Evolutionary conservation across 345 rosid genomes (phyloP).

Genomic region (Camelina neglecta): DNA sequence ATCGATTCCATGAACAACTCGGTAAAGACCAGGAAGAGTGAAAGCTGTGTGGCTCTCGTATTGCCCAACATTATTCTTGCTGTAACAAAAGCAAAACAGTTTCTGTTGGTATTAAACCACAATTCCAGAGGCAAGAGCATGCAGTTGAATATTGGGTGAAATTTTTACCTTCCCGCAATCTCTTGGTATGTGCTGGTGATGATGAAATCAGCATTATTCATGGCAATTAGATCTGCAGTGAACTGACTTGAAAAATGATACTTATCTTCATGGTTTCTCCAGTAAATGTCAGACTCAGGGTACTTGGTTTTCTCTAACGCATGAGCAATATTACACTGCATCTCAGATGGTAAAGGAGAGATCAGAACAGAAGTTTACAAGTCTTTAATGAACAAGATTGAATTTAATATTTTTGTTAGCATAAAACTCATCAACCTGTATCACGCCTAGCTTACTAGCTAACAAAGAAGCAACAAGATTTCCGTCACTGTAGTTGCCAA

Average conservation of each 20-base stretch:
- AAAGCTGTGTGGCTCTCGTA: slow-evolving; percentile 69
- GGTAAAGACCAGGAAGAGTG: slow-evolving; percentile 66
- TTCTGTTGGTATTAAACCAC: slow-evolving; percentile 11
- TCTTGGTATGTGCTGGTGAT: slow-evolving; percentile 64
- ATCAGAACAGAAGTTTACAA: slow-evolving; percentile 19
- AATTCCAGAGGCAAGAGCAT: slow-evolving; percentile 5
- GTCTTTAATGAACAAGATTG: neutral
- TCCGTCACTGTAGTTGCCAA: slow-evolving; percentile 67
- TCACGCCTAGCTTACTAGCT: slow-evolving; percentile 57
- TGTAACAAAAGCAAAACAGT: slow-evolving; percentile 33
- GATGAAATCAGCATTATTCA: slow-evolving; percentile 65
- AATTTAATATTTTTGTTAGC: neutral
- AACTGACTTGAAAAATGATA: slow-evolving; percentile 64
- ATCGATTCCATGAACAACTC: slow-evolving; percentile 67
- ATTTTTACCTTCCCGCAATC: slow-evolving; percentile 55
- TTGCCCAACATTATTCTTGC: slow-evolving; percentile 61
- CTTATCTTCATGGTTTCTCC: slow-evolving; percentile 58
- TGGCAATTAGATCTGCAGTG: slow-evolving; percentile 62
- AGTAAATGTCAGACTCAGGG: slow-evolving; percentile 62
- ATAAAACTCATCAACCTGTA: slow-evolving; percentile 46
- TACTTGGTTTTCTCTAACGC: slow-evolving; percentile 67
- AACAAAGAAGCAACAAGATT: slow-evolving; percentile 62
- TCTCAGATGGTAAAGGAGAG: slow-evolving; percentile 23
- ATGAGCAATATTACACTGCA: slow-evolving; percentile 63
- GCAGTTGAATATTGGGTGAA: neutral